Percentiles rank a stretch among this genome's conserved stretches.
Evolutionary conservation across 2,329 filamentous ascomycete genomes (phyloP).

Genomic region (Blastomyces parvus): DNA sequence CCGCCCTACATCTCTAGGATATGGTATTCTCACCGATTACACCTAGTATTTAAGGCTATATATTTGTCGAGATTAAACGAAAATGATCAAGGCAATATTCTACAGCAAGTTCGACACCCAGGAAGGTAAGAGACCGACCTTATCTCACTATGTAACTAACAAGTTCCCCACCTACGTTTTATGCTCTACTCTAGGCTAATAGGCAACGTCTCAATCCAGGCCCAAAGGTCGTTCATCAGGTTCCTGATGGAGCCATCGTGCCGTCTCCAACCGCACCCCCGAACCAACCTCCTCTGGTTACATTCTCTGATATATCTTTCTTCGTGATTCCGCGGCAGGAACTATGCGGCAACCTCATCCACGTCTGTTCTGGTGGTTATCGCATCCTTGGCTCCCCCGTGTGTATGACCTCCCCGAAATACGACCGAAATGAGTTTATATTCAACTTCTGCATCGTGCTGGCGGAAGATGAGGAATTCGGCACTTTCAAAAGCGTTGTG

Average conservation of each 20-base stretch:
- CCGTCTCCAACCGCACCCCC: conserved; percentile 37
- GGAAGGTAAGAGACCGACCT: conserved; percentile 32
- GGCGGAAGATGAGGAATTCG: conserved; percentile 59
- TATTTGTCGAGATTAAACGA: conserved; percentile 15
- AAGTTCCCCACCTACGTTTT: background rate
- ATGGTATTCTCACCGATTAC: background rate
- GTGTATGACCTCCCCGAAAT: conserved; percentile 71
- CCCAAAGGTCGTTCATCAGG: conserved; percentile 55
- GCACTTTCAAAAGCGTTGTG: conserved; percentile 75
- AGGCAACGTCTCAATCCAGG: conserved; percentile 32
- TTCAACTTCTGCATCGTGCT: conserved; percentile 94
- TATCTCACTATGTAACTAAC: background rate
- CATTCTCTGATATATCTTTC: conserved; percentile 77
- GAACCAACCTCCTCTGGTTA: conserved; percentile 57
- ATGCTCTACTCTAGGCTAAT: conserved; percentile 4
- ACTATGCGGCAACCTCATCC: conserved; percentile 82
- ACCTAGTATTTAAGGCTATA: background rate
- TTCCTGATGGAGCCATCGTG: conserved; percentile 51
- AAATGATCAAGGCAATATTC: conserved; percentile 56
- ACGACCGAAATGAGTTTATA: conserved; percentile 91
- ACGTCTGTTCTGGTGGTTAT: conserved; percentile 62
- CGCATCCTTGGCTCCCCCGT: conserved; percentile 81
- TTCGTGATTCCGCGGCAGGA: conserved; percentile 93
- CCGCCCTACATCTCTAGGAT: background rate
- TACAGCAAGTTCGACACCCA: conserved; percentile 58